phyloP scores from a whole-genome alignment of 345 rosid genomes.

The Pelargonium nanum region DNA sequence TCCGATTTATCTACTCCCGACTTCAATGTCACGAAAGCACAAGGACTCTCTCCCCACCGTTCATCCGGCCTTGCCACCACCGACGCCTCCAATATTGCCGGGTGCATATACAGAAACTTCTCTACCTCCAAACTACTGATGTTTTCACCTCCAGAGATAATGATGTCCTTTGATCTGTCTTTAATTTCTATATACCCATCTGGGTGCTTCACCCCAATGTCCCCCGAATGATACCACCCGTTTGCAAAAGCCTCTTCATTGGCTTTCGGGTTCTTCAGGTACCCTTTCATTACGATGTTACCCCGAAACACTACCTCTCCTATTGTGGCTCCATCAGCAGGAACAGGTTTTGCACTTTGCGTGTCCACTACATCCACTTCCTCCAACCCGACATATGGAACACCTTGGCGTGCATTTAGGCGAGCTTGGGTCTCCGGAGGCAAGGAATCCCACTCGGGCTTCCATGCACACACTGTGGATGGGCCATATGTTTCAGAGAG shows the following conservation, averaged over 20 bases:
- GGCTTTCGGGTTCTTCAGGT: constrained; percentile 69
- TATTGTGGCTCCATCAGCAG: constrained; percentile 67
- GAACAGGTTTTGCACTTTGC: constrained; percentile 52
- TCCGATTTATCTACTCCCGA: constrained; percentile 30
- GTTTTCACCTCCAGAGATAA: constrained; percentile 92
- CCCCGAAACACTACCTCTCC: constrained; percentile 89
- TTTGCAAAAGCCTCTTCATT: constrained; percentile 69
- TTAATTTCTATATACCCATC: constrained; percentile 79
- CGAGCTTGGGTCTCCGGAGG: constrained; percentile 67
- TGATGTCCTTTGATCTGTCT: constrained; percentile 84
- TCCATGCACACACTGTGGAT: constrained; percentile 76
- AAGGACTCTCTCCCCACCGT: constrained; percentile 85
- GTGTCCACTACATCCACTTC: constrained; percentile 59
- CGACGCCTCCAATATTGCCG: constrained; percentile 68
- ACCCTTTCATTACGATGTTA: constrained; percentile 79
- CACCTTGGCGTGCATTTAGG: constrained; percentile 90
- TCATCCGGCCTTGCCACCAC: constrained; percentile 82
- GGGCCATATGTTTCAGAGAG: constrained; percentile 93
- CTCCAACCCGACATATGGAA: constrained; percentile 57
- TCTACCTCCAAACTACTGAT: constrained; percentile 83
- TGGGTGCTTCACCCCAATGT: constrained; percentile 78
- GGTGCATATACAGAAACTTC: constrained; percentile 57
- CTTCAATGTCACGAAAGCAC: constrained; percentile 73
- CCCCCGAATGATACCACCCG: constrained; percentile 88
- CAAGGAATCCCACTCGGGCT: constrained; percentile 80